Evolutionary conservation across 2,329 filamentous ascomycete species (phyloP).

Genomic region (Exophiala xenobiotica): DNA sequence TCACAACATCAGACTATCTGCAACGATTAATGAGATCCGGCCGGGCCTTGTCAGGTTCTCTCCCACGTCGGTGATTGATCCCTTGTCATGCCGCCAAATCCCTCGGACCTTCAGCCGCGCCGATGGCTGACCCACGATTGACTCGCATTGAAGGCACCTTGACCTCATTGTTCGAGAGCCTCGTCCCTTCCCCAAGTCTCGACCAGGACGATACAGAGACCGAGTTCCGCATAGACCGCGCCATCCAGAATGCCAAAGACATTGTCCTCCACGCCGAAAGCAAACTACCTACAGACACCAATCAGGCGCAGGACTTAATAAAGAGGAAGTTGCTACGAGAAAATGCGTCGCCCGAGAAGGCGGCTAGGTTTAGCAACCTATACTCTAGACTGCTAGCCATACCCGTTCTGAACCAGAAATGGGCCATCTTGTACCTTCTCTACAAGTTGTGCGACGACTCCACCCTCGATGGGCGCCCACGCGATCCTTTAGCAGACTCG

Average conservation of each 20-base stretch:
- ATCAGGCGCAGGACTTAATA: constrained; percentile 90
- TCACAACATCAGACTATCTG: too few species aligned
- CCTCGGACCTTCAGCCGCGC: constrained; percentile 20
- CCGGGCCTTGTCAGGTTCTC: neutral
- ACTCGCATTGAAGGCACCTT: constrained; percentile 76
- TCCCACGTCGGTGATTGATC: neutral
- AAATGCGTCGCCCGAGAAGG: constrained; percentile 70
- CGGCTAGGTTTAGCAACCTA: constrained; percentile 82
- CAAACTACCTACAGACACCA: constrained; percentile 54
- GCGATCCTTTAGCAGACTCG: constrained; percentile 41
- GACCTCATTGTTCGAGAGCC: constrained; percentile 71
- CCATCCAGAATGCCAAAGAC: constrained; percentile 52
- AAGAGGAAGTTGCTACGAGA: constrained; percentile 81
- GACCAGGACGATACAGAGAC: constrained; percentile 66
- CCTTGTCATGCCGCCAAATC: constrained; percentile 21
- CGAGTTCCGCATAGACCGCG: constrained; percentile 67
- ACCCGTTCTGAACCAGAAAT: constrained; percentile 91
- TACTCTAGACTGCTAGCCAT: constrained; percentile 87
- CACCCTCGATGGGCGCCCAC: constrained; percentile 48
- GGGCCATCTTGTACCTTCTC: constrained; percentile 90
- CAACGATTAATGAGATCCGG: too few species aligned
- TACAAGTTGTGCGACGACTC: constrained; percentile 73
- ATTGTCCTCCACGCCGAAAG: constrained; percentile 41
- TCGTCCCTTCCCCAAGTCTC: constrained; percentile 63
- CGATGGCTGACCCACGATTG: constrained; percentile 53